Evolutionary conservation across 805 yeast species (phyloP), one percentile per base, ranked within the genome.

Genomic region (Myxozyma sirexii): DNA sequence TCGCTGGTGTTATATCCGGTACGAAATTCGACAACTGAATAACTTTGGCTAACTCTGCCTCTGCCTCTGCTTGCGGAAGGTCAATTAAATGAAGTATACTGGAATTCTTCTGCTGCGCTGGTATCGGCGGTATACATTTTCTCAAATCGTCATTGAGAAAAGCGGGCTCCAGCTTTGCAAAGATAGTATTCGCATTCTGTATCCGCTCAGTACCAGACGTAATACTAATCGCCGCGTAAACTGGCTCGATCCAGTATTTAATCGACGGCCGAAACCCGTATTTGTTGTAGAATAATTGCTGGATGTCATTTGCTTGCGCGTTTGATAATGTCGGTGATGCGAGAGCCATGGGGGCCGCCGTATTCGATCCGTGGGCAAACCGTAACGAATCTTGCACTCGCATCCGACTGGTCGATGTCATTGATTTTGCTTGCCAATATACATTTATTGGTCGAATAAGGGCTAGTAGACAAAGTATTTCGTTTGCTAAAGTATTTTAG

Each of bases 101-200:
- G 10, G 35, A 12, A 17, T 31, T 19, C 13, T 21, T 21, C 19
- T 46, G 50, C 23, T 46, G 50, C 27, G 23, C 12, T 19, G 43
- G 31, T 12, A 51, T 6, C 24, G 60, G 56, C 35, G 60, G 56
- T 21, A 57, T 24, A 15, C 47, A 44, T 21, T 39, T 37, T 6
- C 53, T 27, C 15, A 57, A 29, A 21, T 57, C 60, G 5, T 45
- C 56, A 43, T 45, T 43, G 35, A 57, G 48, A 42, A 57, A 57
- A 12, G 47, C 37, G 17, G 23, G 46, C n/a, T 57, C 53, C 7
- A 57, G 24, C 24, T 39, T 37, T 23, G 27, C 48, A 43, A 50
- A 57, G 13, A 57, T 21, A 8, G 24, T 12, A 12, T 23, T 45
- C 6, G 41, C 6, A 3, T 35, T 12, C 35, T 29, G 56, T 24